These are phyloP conservation scores for Phytophthora brassicae DNA, from an alignment of 352 stramenopile species.

Conservation along the genomic window DNA sequence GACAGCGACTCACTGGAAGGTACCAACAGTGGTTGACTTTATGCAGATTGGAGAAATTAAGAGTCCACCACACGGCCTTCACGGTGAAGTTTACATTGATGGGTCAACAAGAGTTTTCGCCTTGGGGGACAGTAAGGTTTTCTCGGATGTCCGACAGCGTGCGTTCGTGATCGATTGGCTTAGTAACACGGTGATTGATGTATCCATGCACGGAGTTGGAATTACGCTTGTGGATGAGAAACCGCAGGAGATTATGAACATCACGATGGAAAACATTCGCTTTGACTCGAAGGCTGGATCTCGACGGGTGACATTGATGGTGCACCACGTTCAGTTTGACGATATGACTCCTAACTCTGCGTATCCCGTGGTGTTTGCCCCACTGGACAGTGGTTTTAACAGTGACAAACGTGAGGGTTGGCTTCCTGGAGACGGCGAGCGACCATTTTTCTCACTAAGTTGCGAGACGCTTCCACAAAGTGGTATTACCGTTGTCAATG, in stretches of 20 bases:
- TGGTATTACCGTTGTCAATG: constrained; percentile 75
- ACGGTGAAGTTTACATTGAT: constrained; percentile 88
- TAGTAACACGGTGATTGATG: constrained; percentile 71
- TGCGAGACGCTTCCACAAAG: constrained; percentile 66
- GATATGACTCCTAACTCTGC: constrained; percentile 76
- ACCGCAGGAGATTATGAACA: constrained; percentile 81
- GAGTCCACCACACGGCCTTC: constrained; percentile 54
- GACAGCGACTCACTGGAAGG: constrained; percentile 60
- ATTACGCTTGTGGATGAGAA: constrained; percentile 80
- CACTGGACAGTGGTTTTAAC: constrained; percentile 85
- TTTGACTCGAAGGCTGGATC: constrained; percentile 59
- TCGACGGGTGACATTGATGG: constrained; percentile 49
- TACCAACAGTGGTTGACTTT: constrained; percentile 75
- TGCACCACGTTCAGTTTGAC: constrained; percentile 88
- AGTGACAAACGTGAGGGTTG: constrained; percentile 86
- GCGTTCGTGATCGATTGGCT: constrained; percentile 72
- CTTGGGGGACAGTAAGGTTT: constrained; percentile 71
- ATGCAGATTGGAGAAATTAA: constrained; percentile 68
- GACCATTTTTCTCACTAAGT: constrained; percentile 67
- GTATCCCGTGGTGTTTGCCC: constrained; percentile 79
- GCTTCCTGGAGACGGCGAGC: constrained; percentile 74
- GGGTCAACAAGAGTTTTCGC: constrained; percentile 76
- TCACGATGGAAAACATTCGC: constrained; percentile 85
- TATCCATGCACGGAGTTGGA: constrained; percentile 71
- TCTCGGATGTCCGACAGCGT: constrained; percentile 54